Percentiles rank a stretch among this genome's conserved stretches.
Evolutionary conservation across 352 stramenopile genomes (phyloP).

Genomic region (Phytophthora chlamydospora): DNA sequence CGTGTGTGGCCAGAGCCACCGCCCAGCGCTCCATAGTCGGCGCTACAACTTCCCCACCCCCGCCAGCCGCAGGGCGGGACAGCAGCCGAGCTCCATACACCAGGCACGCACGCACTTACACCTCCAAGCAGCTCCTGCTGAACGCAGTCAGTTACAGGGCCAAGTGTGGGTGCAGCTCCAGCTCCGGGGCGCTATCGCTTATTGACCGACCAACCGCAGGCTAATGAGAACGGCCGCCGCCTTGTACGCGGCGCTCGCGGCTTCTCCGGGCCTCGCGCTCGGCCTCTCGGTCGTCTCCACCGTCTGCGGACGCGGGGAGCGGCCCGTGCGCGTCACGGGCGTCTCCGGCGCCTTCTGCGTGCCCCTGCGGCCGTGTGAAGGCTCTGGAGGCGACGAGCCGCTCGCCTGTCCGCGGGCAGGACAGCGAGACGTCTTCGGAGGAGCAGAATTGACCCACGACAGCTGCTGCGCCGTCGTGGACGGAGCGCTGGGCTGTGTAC

Average conservation of each 20-base stretch:
- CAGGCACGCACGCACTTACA: too few species aligned
- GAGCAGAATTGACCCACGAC: slow-evolving; percentile 26
- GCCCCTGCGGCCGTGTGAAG: slow-evolving; percentile 38
- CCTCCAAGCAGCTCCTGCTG: too few species aligned
- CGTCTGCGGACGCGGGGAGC: slow-evolving; percentile 14
- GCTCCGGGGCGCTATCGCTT: not conserved
- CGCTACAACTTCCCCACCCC: too few species aligned
- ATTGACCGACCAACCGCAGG: not conserved
- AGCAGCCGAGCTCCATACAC: too few species aligned
- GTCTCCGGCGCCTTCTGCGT: slow-evolving; percentile 49
- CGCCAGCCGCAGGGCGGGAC: too few species aligned
- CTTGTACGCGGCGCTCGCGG: slow-evolving; percentile 20
- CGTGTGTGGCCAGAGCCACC: too few species aligned
- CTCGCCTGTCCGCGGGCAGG: slow-evolving; percentile 45
- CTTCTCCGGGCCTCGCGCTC: not conserved
- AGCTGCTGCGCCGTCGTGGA: slow-evolving; percentile 56
- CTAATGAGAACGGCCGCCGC: slow-evolving; percentile 27
- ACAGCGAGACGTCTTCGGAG: slow-evolving; percentile 26
- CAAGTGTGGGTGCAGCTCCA: not conserved
- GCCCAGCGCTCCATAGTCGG: too few species aligned
- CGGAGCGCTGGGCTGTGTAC: slow-evolving; percentile 44
- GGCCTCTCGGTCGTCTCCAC: slow-evolving; percentile 18
- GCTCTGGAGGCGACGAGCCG: slow-evolving; percentile 14
- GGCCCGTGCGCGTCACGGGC: slow-evolving; percentile 40
- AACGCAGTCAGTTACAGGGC: too few species aligned